Base-by-base conservation (phyloP, 73 alveolate genomes). In the Urostyla sp. region DNA sequence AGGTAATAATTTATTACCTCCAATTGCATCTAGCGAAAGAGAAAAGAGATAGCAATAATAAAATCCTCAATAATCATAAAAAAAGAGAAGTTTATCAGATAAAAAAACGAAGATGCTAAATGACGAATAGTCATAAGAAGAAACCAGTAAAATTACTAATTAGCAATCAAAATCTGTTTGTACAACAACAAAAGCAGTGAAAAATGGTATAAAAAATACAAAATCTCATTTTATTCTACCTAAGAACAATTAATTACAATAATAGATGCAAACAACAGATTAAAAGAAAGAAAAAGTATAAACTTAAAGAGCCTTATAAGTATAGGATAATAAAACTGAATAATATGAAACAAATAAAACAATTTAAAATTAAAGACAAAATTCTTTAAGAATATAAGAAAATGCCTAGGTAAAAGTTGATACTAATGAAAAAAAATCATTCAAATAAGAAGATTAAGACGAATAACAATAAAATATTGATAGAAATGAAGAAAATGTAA, bases 291-390 rank as follows among this genome's bases (percentile, higher is more conserved):
- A n/a, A n/a, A n/a, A n/a, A n/a, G n/a, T n/a, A n/a, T n/a, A n/a
- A n/a, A n/a, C n/a, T n/a, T n/a, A n/a, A n/a, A n/a, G n/a, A n/a
- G n/a, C n/a, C n/a, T n/a, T n/a, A n/a, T n/a, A n/a, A n/a, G n/a
- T n/a, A n/a, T n/a, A n/a, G n/a, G n/a, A n/a, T n/a, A n/a, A 38
- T 13, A 4, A 63, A 63, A 20, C 79, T 55, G 31, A 63, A 23
- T 63, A 43, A 16, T 63, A 40, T 4, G 60, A 44, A 1, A 63
- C 79, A 15, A 60, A 63, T 2, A 16, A 63, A 32, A 63, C 79
- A n/a, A 60, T 63, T n/a, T 43, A 63, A 38, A 60, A 63, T 40
- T 24, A 63, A 60, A 63, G 44, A 38, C 44, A 63, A 15, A 10
- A 37, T 8, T 43, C 79, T 10, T 48, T 43, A 38, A 63, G 35